These are phyloP conservation scores for Trichoderma koningii DNA, from an alignment of 2,329 filamentous ascomycete species.

Conservation along the genomic window DNA sequence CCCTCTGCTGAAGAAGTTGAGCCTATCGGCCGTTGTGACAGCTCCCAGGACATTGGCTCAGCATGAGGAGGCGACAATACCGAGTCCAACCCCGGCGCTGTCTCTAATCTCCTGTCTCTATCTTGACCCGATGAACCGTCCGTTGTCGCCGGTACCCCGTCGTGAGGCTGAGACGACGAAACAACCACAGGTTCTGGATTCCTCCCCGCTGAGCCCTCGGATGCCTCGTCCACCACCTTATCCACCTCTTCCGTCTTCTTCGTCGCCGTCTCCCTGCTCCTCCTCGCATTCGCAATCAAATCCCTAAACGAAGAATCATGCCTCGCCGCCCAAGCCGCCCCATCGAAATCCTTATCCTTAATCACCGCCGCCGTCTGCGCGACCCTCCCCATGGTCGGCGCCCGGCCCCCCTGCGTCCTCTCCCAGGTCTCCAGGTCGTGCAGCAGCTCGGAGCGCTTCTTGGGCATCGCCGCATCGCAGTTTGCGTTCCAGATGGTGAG, in stretches of 20 bases:
- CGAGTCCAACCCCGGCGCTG: background rate
- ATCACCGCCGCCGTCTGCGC: conserved; percentile 52
- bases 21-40: conserved; percentile 3
- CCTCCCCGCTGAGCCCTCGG: background rate
- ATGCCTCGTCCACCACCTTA: background rate
- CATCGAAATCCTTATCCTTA: conserved; percentile 88
- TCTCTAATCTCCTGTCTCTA: too few relatives aligned
- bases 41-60: conserved; percentile 6
- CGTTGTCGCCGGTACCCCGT: background rate
- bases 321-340: conserved; percentile 69
- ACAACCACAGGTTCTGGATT: background rate
- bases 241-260: conserved; percentile 35
- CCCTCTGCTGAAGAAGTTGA: background rate
- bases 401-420: conserved; percentile 69
- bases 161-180: background rate
- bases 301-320: conserved; percentile 77
- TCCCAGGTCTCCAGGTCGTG: conserved; percentile 87
- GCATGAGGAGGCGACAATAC: background rate
- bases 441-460: conserved; percentile 69
- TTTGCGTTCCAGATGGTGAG: conserved; percentile 96
- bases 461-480: conserved; percentile 78
- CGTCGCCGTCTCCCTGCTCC: conserved; percentile 50
- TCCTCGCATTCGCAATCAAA: conserved; percentile 74
- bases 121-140: background rate
- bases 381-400: conserved; percentile 43